Base-by-base conservation (phyloP, 768 basidiomycete genomes). In the Boletus pseudo-olivaceus region DNA sequence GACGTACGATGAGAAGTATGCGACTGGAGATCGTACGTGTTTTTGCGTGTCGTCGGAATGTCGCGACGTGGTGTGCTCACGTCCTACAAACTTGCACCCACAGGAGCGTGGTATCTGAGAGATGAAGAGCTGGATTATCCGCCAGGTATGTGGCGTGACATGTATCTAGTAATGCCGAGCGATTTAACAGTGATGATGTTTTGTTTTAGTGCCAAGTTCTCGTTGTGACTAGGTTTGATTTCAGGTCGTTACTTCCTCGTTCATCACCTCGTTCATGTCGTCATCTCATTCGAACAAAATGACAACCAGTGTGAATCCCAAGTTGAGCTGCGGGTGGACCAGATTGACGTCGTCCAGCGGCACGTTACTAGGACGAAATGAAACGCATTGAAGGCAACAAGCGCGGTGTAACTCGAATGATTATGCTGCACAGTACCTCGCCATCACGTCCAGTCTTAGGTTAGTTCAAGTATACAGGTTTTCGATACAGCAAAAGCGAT, bases 1-100 rank as follows among this genome's bases (percentile, higher is more conserved):
- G 61, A 82, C 82, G 7, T 65, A 73, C n/a, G 75, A 74, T 19
- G 84, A 85, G 61, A 76, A 78, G 59, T 66, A 66, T 3, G 64
- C 66, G 53, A 66, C 58, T 11, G 72, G 72, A 23, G 73, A 78
- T 49, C 68, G 69, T 72, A 49, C 60, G 73, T 65, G 38, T 50
- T 33, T 29, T 32, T n/a, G 17, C 7, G 46, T 52, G 15, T 37
- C 11, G 8, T 12, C 15, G 17, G 32, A 9, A 12, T 9, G 27
- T 2, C 7, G n/a, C 10, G 1, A 8, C 2, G 5, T 12, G 1
- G 19, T 15, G 17, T 15, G 34, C 34, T 59, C 23, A 59, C 32
- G 8, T 19, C 26, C 33, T 11, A 15, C 15, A 6, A 35, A 49
- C 20, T 26, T 10, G 30, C 7, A 3, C 6, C 7, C 3, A 6